Evolutionary conservation across 1,139 yeast genomes (phyloP).

Genomic region (Torulaspora globosa): DNA sequence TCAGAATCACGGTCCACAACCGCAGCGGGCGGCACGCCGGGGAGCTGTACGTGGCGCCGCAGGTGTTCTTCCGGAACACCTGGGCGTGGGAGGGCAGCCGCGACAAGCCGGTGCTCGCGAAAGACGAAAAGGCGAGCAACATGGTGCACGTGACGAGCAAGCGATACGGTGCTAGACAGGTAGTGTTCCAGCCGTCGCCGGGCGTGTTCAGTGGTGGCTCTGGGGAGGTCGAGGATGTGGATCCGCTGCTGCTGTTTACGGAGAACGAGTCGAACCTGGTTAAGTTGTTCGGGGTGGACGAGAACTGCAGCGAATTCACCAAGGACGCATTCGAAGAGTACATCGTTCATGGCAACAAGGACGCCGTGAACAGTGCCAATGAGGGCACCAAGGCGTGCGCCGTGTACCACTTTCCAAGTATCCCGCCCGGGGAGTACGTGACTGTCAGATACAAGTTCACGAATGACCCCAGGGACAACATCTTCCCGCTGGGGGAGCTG

Average conservation of each 20-base stretch:
- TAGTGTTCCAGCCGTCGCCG: slow-evolving; percentile 86
- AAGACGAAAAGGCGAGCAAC: slow-evolving; percentile 38
- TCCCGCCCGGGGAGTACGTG: slow-evolving; percentile 86
- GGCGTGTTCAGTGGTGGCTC: slow-evolving; percentile 49
- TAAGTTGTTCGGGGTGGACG: slow-evolving; percentile 63
- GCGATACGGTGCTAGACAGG: slow-evolving; percentile 66
- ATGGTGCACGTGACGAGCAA: slow-evolving; percentile 62
- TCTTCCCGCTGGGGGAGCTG: slow-evolving; percentile 31
- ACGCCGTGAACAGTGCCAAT: slow-evolving; percentile 63
- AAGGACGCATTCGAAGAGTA: slow-evolving; percentile 92
- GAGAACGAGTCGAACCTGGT: slow-evolving; percentile 82
- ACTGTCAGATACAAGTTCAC: slow-evolving; percentile 79
- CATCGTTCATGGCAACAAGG: slow-evolving; percentile 56
- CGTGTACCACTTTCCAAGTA: slow-evolving; percentile 74
- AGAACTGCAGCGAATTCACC: slow-evolving; percentile 49
- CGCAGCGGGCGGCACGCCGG: slow-evolving; percentile 72
- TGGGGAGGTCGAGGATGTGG: slow-evolving; percentile 53
- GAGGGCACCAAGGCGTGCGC: slow-evolving; percentile 77
- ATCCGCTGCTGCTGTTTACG: slow-evolving; percentile 74
- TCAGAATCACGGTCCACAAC: slow-evolving; percentile 86
- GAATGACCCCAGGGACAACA: slow-evolving; percentile 28
- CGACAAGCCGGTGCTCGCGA: slow-evolving; percentile 51
- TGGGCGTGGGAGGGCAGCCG: slow-evolving; percentile 74
- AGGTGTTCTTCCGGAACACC: slow-evolving; percentile 79
- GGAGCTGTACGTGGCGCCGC: slow-evolving; percentile 84